Conservation (phyloP, 192 early-diverging fungal genomes). For the Allomyces javanicus region DNA sequence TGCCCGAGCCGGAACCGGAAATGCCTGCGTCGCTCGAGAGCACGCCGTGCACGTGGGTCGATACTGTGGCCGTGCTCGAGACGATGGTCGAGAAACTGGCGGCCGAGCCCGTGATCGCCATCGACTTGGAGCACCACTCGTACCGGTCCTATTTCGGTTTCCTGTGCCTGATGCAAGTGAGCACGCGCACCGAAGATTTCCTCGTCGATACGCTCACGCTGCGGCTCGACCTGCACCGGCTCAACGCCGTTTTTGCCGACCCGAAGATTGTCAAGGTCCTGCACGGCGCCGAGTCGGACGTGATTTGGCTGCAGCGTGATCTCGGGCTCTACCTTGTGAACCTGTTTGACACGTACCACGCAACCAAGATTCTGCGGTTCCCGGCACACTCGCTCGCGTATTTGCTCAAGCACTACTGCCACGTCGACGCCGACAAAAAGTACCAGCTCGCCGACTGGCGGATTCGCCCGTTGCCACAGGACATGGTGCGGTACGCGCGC, state of each 20-base stretch:
- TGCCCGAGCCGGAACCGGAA: conserved; percentile 20
- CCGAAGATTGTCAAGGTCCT: conserved; percentile 76
- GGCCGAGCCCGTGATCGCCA: conserved; percentile 50
- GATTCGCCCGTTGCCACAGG: conserved; percentile 74
- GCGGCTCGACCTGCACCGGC: conserved; percentile 36
- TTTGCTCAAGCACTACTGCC: conserved; percentile 58
- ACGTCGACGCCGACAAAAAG: conserved; percentile 67
- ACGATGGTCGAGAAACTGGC: conserved; percentile 44
- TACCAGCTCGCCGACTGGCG: conserved; percentile 97
- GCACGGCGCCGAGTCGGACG: conserved; percentile 92
- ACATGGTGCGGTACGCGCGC: conserved; percentile 84
- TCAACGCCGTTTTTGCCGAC: conserved; percentile 79
- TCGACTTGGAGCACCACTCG: conserved; percentile 92
- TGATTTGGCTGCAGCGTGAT: conserved; percentile 91
- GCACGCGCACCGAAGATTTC: conserved; percentile 70
- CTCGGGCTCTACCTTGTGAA: conserved; percentile 93
- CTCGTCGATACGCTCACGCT: conserved; percentile 75
- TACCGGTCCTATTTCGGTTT: conserved; percentile 93
- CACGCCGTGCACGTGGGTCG: conserved; percentile 64
- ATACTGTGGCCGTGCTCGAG: conserved; percentile 44
- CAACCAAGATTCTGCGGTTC: conserved; percentile 68
- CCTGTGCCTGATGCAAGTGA: conserved; percentile 81
- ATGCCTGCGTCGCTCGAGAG: conserved; percentile 37
- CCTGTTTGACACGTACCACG: conserved; percentile 92
- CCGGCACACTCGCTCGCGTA: conserved; percentile 59